Evolutionary conservation across 345 rosid species (phyloP), one percentile per base, ranked within the genome.

Genomic region (Eucalyptus viminalis): DNA sequence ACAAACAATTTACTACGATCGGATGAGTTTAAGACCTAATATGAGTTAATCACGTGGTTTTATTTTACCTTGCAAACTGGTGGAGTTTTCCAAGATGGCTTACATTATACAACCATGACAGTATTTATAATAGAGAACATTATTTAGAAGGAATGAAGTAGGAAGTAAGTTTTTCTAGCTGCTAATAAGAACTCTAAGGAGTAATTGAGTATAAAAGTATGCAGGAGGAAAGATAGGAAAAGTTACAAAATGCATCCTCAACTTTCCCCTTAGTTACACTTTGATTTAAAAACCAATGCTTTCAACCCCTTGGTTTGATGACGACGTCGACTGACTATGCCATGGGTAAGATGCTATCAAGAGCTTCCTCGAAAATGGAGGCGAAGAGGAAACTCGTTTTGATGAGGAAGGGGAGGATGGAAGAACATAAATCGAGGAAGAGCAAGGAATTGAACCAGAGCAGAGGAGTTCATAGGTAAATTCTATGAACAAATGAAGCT

Each of bases 401-500:
- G 49, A 65, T 15, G 49, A 88, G 17, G 56, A 51, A 9, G 91
- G 90, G 86, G 94, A 91, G 56, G 81, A 34, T 34, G 81, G 81
- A 34, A 72, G 81, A 34, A 92, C 81, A n/a, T 87, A 80, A 16
- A 88, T 76, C 1, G 87, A 19, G 6, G 99, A 95, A 54, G 88
- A 62, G 86, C 56, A 51, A 90, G 98, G 92, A 80, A 95, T 98
- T 87, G 99, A 98, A 88, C 89, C 4, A 51, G 93, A 91, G 99
- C 99, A 7, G 99, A 95, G 91, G 93, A 94, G 95, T 98, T 97
- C 89, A 98, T 96, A 86, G 95, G 95, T 27, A 92, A 93, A 47
- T 95, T 97, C 92, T 93, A 95, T 88, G 89, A 92, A 88, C 96
- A 96, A 89, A 94, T 98, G 89, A 98, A 93, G 94, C 92, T 97